A percentile compares a stretch with the other conserved stretches of the same genome.
Conservation (phyloP, 805 yeast species). For the Candida khao-thaluensis region DNA sequence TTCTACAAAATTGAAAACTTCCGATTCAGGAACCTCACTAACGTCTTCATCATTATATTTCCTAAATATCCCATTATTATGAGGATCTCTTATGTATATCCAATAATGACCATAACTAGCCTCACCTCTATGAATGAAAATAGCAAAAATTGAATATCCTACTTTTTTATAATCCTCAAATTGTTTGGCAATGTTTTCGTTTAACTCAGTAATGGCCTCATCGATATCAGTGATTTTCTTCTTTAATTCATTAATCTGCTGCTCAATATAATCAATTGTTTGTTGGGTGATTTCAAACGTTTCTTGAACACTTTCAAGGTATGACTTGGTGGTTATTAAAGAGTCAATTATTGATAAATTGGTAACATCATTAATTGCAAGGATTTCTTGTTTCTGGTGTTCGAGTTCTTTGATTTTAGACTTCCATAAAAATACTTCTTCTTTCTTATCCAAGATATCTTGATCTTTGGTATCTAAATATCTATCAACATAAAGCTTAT, state of each 20-base stretch:
- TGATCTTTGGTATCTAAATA: constrained; percentile 70
- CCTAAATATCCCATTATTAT: constrained; percentile 62
- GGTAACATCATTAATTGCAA: constrained; percentile 39
- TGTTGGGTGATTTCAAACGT: constrained; percentile 39
- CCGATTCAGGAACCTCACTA: constrained; percentile 66
- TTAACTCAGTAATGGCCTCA: constrained; percentile 43
- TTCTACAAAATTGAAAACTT: constrained; percentile 63
- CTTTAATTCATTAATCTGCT: constrained; percentile 48
- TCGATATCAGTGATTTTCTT: constrained; percentile 44
- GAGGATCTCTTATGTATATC: constrained; percentile 84
- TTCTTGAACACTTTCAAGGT: constrained; percentile 46
- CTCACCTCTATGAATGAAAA: constrained; percentile 93
- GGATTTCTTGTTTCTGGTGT: constrained; percentile 41
- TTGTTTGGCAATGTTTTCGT: constrained; percentile 52
- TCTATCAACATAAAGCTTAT: constrained; percentile 80
- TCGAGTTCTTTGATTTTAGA: constrained; percentile 46
- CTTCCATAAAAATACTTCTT: constrained; percentile 64
- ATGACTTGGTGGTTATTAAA: constrained; percentile 55
- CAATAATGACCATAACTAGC: constrained; percentile 97
- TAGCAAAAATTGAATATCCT: constrained; percentile 84
- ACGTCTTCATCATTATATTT: constrained; percentile 95
- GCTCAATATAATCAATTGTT: constrained; percentile 48
- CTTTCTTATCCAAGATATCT: constrained; percentile 50
- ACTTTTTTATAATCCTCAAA: constrained; percentile 59
- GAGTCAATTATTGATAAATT: constrained; percentile 37